These are phyloP conservation scores for Trichosporon faecale DNA, from an alignment of 1,284 basidiomycete species.

Conservation along the genomic window DNA sequence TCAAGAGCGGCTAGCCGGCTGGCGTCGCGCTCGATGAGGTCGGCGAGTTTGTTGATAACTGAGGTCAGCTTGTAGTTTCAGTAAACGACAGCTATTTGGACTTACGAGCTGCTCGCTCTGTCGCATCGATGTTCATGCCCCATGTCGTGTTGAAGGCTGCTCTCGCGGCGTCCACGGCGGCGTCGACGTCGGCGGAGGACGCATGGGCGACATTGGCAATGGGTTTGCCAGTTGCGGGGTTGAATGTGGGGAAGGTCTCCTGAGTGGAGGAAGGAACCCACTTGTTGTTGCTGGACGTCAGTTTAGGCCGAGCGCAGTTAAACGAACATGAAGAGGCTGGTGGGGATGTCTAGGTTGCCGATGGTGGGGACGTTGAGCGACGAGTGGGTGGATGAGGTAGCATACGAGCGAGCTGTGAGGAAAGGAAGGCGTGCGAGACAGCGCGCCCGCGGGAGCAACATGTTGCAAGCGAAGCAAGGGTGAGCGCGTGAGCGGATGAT, in stretches of 20 bases:
- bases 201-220: constrained; percentile 41
- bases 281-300: constrained; percentile 37
- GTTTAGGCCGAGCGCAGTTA: background rate
- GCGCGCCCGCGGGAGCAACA: background rate
- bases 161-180: constrained; percentile 77
- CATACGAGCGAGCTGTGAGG: background rate
- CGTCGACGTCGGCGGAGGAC: constrained; percentile 66
- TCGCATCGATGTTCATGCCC: constrained; percentile 81
- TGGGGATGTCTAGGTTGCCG: constrained; percentile 61
- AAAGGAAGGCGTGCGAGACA: background rate
- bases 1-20: constrained; percentile 69
- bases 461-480: background rate
- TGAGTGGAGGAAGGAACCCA: constrained; percentile 32
- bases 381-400: constrained; percentile 2
- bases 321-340: constrained; percentile 75
- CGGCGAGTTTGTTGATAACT: constrained; percentile 78
- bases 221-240: constrained; percentile 59
- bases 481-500: no score
- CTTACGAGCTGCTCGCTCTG: constrained; percentile 64
- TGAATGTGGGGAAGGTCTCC: constrained; percentile 34
- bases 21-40: constrained; percentile 80
- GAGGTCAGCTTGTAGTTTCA: background rate
- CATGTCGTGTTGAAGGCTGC: constrained; percentile 77
- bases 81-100: constrained; percentile 31
- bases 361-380: constrained; percentile 28